Base-by-base conservation (phyloP, 2,329 filamentous ascomycete genomes). In the Parasarocladium wereldwijsianum region DNA sequence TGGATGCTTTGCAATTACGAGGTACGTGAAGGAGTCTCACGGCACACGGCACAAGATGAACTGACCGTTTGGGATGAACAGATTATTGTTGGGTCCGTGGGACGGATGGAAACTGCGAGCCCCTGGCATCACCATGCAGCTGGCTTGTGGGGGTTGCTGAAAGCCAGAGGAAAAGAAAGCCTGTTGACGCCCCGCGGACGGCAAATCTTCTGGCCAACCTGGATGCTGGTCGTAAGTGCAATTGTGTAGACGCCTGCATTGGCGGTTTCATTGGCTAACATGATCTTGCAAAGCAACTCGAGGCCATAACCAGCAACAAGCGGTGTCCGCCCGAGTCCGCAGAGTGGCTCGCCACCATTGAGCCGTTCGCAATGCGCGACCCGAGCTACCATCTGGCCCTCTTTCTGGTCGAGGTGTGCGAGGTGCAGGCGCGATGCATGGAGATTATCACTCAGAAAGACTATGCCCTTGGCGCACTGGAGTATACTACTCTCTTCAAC, bases 1-100 rank as follows among this genome's bases (percentile, higher is more conserved):
- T 58, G 55, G 55, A 45, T 58, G 19, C 39, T 58, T 13, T 37
- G 51, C 23, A 55, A 54, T 34, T 57, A 58, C 26, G 55, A 58
- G 44, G 54, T 52, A 35, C 26, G 36, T 16, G 17, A 6, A 5
- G 14, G 8, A 8, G 10, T 4, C n/a, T 17, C n/a, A 8, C 8
- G 13, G 16, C 6, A 12, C 12, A 13, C n/a, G 16, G 12, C 14
- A 10, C 6, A 19, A 28, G 13, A 7, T 11, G 18, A 22, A 10
- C 17, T 29, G 27, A 29, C 27, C 8, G 6, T 8, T 8, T 14
- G n/a, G 21, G 5, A 6, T 28, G 4, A n/a, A 8, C 8, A 30
- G 7, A 17, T 4, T 9, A 24, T 57, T 8, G 43, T 55, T 29
- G 55, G 55, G n/a, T 54, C 53, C 1, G 35, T 58, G 7, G 38